These are phyloP conservation scores for Xylariaceae sp. DNA, from an alignment of 2,329 filamentous ascomycete species.

Conservation along the genomic window DNA sequence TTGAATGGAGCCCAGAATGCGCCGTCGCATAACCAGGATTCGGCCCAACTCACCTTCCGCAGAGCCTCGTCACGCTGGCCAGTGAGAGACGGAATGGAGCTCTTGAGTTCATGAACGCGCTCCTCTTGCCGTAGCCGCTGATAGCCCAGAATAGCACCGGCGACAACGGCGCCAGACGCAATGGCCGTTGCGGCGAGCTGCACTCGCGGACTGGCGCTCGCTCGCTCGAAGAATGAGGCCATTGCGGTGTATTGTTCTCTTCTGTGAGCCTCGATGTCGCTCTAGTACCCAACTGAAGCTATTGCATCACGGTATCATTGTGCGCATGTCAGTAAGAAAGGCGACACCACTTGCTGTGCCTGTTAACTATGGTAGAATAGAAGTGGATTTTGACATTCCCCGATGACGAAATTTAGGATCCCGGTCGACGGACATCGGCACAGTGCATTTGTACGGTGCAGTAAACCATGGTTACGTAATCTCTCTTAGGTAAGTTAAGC, in stretches of 20 bases:
- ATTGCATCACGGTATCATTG: slow-evolving; percentile 4
- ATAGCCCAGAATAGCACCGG: slow-evolving; percentile 57
- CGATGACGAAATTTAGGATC: slow-evolving; percentile 8
- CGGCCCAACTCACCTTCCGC: slow-evolving; percentile 35
- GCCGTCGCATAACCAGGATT: not conserved
- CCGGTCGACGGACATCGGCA: not conserved
- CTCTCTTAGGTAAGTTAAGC: too few species aligned
- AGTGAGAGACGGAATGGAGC: slow-evolving; percentile 49
- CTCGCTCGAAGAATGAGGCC: slow-evolving; percentile 44
- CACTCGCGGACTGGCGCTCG: slow-evolving; percentile 43
- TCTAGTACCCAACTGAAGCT: not conserved
- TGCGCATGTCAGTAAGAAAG: not conserved
- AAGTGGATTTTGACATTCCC: not conserved
- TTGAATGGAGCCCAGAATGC: not conserved
- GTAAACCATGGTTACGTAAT: too few species aligned
- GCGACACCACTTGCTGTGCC: not conserved
- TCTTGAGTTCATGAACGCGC: slow-evolving; percentile 54
- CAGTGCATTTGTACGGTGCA: not conserved
- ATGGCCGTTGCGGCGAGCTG: slow-evolving; percentile 71
- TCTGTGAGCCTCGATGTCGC: not conserved
- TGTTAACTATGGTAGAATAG: not conserved
- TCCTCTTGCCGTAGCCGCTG: slow-evolving; percentile 55
- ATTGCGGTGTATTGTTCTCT: not conserved
- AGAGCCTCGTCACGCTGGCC: slow-evolving; percentile 34
- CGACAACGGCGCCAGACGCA: slow-evolving; percentile 57